phyloP scores from a whole-genome alignment of 805 yeast genomes.

The Teunomyces tritomae region DNA sequence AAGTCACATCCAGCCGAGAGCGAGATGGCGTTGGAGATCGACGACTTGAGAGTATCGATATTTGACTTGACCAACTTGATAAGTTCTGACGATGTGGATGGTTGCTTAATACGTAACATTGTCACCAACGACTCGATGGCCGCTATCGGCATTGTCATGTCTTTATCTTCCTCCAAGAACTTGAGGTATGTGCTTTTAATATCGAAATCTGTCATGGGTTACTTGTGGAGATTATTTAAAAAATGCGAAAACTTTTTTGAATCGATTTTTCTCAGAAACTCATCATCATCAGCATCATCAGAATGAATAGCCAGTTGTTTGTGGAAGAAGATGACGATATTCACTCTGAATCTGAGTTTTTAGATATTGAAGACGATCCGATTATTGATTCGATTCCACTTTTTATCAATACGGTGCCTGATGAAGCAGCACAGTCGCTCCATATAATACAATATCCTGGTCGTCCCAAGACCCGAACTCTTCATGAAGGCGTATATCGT shows the following conservation, averaged over 20 bases:
- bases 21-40: constrained; percentile 88
- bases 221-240: not conserved
- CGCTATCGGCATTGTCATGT: constrained; percentile 98
- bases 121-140: constrained; percentile 94
- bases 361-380: constrained; percentile 31
- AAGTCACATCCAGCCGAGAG: constrained; percentile 96
- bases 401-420: constrained; percentile 23
- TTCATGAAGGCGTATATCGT: constrained; percentile 30
- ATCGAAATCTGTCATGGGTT: constrained; percentile 49
- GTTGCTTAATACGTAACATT: constrained; percentile 75
- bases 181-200: constrained; percentile 76
- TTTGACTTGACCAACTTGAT: constrained; percentile 79
- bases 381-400: constrained; percentile 39
- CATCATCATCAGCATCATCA: not conserved
- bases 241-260: constrained; percentile 1
- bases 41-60: constrained; percentile 65
- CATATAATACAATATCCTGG: constrained; percentile 46
- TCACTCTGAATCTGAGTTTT: constrained; percentile 10
- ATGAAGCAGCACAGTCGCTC: constrained; percentile 23
- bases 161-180: constrained; percentile 86
- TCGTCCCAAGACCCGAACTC: constrained; percentile 44
- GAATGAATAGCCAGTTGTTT: constrained; percentile 12
- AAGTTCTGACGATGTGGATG: constrained; percentile 90
- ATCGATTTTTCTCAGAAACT: not conserved
- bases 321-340: constrained; percentile 25